Conservation (phyloP, 345 rosid species). For the Eucalyptus victrix region DNA sequence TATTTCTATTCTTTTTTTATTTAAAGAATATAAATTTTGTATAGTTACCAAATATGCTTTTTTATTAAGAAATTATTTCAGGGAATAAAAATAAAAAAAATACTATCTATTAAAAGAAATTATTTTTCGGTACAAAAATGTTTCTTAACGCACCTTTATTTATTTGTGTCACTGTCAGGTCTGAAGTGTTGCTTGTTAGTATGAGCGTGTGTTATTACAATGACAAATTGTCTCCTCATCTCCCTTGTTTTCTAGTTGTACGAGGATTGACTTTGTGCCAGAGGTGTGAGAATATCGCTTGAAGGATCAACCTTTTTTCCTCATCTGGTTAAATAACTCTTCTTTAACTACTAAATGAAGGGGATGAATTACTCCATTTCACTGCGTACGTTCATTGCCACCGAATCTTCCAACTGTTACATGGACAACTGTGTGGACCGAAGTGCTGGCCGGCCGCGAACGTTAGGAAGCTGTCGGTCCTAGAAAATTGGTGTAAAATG, state of each 20-base stretch:
- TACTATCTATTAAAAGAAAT: too few relatives aligned
- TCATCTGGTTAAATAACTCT: not conserved
- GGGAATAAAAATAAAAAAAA: too few relatives aligned
- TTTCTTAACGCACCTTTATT: accelerated
- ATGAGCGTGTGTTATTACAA: not conserved
- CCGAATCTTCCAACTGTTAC: not conserved
- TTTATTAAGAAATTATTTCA: too few relatives aligned
- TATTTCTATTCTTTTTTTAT: too few relatives aligned
- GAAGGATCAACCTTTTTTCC: not conserved
- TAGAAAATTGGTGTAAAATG: not conserved
- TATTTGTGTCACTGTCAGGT: not conserved
- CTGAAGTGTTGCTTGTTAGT: not conserved
- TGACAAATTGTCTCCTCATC: not conserved
- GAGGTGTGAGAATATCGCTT: not conserved
- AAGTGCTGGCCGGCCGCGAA: not conserved
- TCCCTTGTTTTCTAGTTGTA: not conserved
- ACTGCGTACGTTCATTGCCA: not conserved
- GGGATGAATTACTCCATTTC: not conserved
- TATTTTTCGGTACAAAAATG: accelerated
- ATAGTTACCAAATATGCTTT: accelerated
- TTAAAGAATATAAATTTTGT: too few relatives aligned
- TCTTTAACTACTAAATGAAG: not conserved
- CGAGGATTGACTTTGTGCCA: not conserved
- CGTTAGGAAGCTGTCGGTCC: not conserved
- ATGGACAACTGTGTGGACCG: not conserved